Percentiles rank a stretch among this genome's conserved stretches.
These are phyloP conservation scores for Pythium myriotylum DNA, from an alignment of 352 stramenopile species.

Conservation along the genomic window DNA sequence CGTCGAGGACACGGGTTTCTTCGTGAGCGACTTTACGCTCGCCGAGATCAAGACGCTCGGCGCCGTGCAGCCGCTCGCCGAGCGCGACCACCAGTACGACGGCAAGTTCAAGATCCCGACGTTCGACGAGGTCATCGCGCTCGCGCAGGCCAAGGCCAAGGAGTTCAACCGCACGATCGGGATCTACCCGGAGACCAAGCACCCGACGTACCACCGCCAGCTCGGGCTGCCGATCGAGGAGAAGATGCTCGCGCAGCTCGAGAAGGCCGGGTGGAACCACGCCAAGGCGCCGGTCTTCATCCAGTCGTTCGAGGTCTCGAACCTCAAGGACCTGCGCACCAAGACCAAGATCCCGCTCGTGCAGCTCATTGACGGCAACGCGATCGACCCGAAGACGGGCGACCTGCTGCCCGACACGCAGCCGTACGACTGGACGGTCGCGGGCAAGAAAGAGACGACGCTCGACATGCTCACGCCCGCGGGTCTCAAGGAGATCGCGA, in stretches of 20 bases:
- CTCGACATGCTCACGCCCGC: conserved; percentile 61
- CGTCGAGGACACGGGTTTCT: conserved; percentile 61
- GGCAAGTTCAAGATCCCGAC: conserved; percentile 85
- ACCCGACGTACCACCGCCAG: conserved; percentile 68
- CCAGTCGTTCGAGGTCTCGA: conserved; percentile 68
- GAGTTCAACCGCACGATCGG: conserved; percentile 63
- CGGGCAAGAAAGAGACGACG: conserved; percentile 33
- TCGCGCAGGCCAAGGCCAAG: conserved; percentile 44
- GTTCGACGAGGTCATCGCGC: conserved; percentile 85
- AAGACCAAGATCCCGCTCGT: conserved; percentile 72
- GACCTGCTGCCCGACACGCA: conserved; percentile 70
- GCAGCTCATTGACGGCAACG: conserved; percentile 58
- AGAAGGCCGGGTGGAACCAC: conserved; percentile 65
- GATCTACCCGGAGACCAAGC: conserved; percentile 90
- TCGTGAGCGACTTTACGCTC: conserved; percentile 91
- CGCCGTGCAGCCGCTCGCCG: conserved; percentile 72
- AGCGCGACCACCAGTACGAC: conserved; percentile 81
- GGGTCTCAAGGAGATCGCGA: conserved; percentile 60
- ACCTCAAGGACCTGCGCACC: conserved; percentile 65
- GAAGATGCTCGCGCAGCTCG: conserved; percentile 70
- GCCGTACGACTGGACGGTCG: conserved; percentile 48
- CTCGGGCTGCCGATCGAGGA: conserved; percentile 51
- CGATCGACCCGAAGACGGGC: conserved; percentile 70
- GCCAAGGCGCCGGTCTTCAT: conserved; percentile 65
- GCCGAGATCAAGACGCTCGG: conserved; percentile 88